A percentile compares a stretch with the other conserved stretches of the same genome.
Conservation (phyloP, 2,329 filamentous ascomycete species). For the Colletotrichum orchidophilum region DNA sequence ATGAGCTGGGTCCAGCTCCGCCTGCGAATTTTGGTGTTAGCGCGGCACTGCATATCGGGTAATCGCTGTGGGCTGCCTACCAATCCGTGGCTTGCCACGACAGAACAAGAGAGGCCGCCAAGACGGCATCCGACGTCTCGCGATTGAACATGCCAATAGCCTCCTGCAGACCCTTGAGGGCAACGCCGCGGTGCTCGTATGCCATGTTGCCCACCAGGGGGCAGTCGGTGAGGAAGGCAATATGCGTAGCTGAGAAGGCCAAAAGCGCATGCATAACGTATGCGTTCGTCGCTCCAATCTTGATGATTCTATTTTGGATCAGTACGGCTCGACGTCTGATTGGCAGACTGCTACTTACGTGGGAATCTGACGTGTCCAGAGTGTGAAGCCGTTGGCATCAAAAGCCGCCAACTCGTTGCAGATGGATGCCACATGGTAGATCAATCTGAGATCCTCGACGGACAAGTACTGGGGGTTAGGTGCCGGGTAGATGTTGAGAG, state of each 20-base stretch:
- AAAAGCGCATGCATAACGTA: constrained; percentile 96
- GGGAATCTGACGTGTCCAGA: constrained; percentile 94
- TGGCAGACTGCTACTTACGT: constrained; percentile 68
- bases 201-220: constrained; percentile 87
- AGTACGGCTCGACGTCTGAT: background rate
- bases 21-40: constrained; percentile 63
- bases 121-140: constrained; percentile 87
- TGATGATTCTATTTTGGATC: constrained; percentile 70
- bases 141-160: constrained; percentile 86
- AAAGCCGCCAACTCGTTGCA: constrained; percentile 83
- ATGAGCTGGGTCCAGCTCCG: constrained; percentile 92
- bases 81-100: constrained; percentile 98
- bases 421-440: constrained; percentile 89
- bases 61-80: constrained; percentile 65
- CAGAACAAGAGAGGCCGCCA: constrained; percentile 89
- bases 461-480: constrained; percentile 78
- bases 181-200: constrained; percentile 86
- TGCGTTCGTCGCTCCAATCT: constrained; percentile 80
- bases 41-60: constrained; percentile 38
- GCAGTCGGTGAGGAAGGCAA: constrained; percentile 89
- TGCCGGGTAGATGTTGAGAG: constrained; percentile 79
- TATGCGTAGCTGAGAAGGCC: constrained; percentile 92
- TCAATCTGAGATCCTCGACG: constrained; percentile 82
- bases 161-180: constrained; percentile 87
- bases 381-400: constrained; percentile 83